Evolutionary conservation across 1,284 basidiomycete genomes (phyloP), one percentile per base, ranked within the genome.

Genomic region (Cutaneotrichosporon mucoides): DNA sequence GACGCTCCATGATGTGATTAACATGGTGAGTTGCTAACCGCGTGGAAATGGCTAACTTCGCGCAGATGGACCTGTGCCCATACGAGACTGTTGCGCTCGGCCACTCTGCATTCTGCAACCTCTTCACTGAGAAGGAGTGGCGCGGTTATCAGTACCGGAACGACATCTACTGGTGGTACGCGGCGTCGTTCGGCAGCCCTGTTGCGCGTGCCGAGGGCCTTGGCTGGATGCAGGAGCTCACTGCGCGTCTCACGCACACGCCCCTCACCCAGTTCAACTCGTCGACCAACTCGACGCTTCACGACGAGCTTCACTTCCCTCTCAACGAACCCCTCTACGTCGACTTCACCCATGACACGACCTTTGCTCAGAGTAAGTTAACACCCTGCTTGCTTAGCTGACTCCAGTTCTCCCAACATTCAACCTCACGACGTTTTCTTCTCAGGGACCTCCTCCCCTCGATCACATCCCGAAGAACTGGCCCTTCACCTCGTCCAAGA

Each of bases 91-190:
- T 81, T 45, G 74, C 80, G 2, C 69, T 82, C 1, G 81, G 81
- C 10, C 79, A 79, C 43, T 80, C 79, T 1, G 64, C 72, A 5
- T 82, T 81, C 69, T 82, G 85, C 67, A 74, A 78, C 11, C 71
- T 87, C 5, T 87, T 87, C 72, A 87, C 85, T 11, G 79, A 85
- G 63, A 80, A 84, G 51, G 86, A 88, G 70, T 88, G 85, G 84
- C 79, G 82, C 61, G 83, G 84, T 0, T 88, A 82, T 68, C 83
- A 85, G 62, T 86, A 87, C 68, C 70, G 75, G 35, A 71, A 68
- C 64, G 77, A 80, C 57, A 67, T 80, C 16, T 71, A 69, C 56
- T 80, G 79, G 75, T 80, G 74, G 76, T 79, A 79, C 63, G 67
- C 66, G 3, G 71, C 69, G 11, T 68, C 71, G 56, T 75, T 73